Conservation (phyloP, 2,329 filamentous ascomycete species). For the Triangularia verruculosa region DNA sequence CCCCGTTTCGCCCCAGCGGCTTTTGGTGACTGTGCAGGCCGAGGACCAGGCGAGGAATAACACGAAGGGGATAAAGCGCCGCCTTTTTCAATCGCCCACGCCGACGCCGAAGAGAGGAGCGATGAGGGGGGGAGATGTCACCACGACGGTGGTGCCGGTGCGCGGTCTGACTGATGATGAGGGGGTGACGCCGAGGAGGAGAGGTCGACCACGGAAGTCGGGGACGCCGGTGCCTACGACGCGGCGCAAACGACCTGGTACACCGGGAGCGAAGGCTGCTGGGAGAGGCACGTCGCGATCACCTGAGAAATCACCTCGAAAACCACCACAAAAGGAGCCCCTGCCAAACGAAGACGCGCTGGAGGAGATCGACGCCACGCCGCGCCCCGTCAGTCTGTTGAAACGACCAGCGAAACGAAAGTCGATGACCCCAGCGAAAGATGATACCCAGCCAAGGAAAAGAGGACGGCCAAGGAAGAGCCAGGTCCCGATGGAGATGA, state of each 20-base stretch:
- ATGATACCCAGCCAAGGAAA: constrained; percentile 30
- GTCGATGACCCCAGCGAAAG: constrained; percentile 30
- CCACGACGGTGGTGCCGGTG: constrained; percentile 50
- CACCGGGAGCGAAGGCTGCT: constrained; percentile 34
- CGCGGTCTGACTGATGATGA: constrained; percentile 44
- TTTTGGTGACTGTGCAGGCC: constrained; percentile 56
- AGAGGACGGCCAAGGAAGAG: constrained; percentile 34
- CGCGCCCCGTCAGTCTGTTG: constrained; percentile 20
- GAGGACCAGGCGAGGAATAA: constrained; percentile 32
- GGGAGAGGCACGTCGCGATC: constrained; percentile 5
- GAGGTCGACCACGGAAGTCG: constrained; percentile 49
- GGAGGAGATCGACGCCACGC: constrained; percentile 32
- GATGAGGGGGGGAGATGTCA: constrained; percentile 30
- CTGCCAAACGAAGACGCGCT: constrained; percentile 27
- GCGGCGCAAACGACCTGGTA: constrained; percentile 44
- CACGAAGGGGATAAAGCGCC: constrained; percentile 34
- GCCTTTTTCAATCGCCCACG: constrained; percentile 45
- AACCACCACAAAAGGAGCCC: constrained; percentile 21
- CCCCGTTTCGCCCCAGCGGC: constrained; percentile 47
- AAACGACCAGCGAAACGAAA: constrained; percentile 26
- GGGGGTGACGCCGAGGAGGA: constrained; percentile 40
- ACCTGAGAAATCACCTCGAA: constrained; percentile 8
- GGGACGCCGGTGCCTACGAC: constrained; percentile 46
- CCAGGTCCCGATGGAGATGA: constrained; percentile 19
- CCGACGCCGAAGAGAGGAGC: constrained; percentile 38